A percentile compares a stretch with the other conserved stretches of the same genome.
phyloP scores from a whole-genome alignment of 2,329 filamentous ascomycete species.

The Drechslerella stenobrocha region DNA sequence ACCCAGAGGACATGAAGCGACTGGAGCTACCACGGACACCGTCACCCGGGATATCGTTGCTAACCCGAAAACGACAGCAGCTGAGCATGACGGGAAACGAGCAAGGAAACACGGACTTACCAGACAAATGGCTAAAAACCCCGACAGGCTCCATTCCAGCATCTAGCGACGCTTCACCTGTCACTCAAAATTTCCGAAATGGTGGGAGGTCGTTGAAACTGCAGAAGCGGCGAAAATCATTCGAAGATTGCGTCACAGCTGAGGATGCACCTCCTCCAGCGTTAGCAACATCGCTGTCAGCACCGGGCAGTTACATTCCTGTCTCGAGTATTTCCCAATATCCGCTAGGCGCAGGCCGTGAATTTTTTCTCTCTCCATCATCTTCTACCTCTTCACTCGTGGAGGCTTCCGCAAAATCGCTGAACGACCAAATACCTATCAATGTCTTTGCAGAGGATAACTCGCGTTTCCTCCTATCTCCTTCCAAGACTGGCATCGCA shows the following conservation, averaged over 20 bases:
- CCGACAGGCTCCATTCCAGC: conserved; percentile 50
- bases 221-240: conserved; percentile 51
- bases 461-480: conserved; percentile 46
- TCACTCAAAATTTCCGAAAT: conserved; percentile 33
- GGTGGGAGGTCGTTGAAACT: conserved; percentile 43
- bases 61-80: conserved; percentile 50
- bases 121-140: conserved; percentile 52
- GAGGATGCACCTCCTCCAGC: conserved; percentile 51
- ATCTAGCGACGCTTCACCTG: conserved; percentile 28
- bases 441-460: conserved; percentile 51
- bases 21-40: conserved; percentile 41
- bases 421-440: conserved; percentile 50
- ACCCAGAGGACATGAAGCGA: conserved; percentile 30
- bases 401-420: conserved; percentile 48
- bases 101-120: conserved; percentile 45
- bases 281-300: conserved; percentile 35
- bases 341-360: conserved; percentile 31
- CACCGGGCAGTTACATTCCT: conserved; percentile 44
- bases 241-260: conserved; percentile 51
- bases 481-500: conserved; percentile 41
- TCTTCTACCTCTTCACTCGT: conserved; percentile 52
- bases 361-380: conserved; percentile 51
- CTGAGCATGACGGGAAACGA: conserved; percentile 45
- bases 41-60: conserved; percentile 40
- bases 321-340: conserved; percentile 48